Evolutionary conservation across 345 rosid genomes (phyloP), one percentile per base, ranked within the genome.

Genomic region (Ricinus communis): DNA sequence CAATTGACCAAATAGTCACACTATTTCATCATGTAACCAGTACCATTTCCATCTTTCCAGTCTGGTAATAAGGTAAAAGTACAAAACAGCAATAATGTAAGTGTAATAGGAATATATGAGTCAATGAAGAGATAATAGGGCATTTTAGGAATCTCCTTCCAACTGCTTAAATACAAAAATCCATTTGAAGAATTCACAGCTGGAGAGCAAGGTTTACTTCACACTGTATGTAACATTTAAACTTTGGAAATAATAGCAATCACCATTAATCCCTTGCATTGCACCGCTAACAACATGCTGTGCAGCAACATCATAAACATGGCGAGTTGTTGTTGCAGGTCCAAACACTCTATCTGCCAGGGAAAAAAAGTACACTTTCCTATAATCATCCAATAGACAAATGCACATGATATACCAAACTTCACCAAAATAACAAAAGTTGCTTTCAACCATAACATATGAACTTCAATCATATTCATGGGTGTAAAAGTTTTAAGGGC

Each of bases 321-420:
- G 90, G 49, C 91, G 95, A 21, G 97, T 91, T 56, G 97, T 91
- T 38, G 97, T 91, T 64, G 95, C 93, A 2, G 97, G 93, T 79
- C 95, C 95, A 79, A 91, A 91, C 41, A 91, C 95, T 62, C 83
- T 87, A 79, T 89, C 97, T 91, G 82, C 75, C 69, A 38, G 7
- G 28, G 40, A 31, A 28, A 57, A 21, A 9, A 24, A 8, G 25
- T 5, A 7, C 14, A 43, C 3, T 40, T 14, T 24, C n/a, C 8
- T 15, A 28, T 38, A 25, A 54, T 53, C 53, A 38, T 21, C 13
- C 0, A 69, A 55, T 18, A 22, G n/a, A 21, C 10, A 11, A 62
- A 13, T 7, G 5, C 7, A 14, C 40, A 28, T 22, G 41, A 62
- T 5, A 41, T 62, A 22, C 11, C 2, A n/a, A n/a, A n/a, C n/a